Percentiles rank a stretch among this genome's conserved stretches.
Conservation (phyloP, 2,329 filamentous ascomycete species). For the Trichoderma koningiopsis region DNA sequence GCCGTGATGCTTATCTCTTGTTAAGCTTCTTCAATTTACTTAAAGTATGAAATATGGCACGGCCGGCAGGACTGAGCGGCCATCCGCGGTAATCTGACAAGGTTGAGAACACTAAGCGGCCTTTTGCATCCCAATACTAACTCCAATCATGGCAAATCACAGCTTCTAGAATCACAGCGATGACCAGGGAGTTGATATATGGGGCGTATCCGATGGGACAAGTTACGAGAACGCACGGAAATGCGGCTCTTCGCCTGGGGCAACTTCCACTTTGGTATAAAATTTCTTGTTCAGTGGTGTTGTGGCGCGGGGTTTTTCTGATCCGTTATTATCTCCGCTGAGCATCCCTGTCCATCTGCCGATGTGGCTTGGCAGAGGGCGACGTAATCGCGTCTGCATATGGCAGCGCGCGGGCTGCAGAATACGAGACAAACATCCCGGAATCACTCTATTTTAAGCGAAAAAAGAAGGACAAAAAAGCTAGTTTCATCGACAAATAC, state of each 20-base stretch:
- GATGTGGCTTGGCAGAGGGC: neutral
- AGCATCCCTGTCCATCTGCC: neutral
- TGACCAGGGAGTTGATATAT: neutral
- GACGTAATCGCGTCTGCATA: neutral
- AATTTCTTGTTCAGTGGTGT: neutral
- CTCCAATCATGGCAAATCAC: neutral
- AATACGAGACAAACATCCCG: conserved; percentile 9
- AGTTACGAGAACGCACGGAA: neutral
- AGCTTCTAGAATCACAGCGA: neutral
- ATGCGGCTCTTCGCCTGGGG: neutral
- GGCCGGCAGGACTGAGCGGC: neutral
- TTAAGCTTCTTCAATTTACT: neutral
- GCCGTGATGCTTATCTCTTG: neutral
- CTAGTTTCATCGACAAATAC: neutral
- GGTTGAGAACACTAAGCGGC: neutral
- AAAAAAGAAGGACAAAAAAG: neutral
- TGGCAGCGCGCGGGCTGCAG: conserved; percentile 13
- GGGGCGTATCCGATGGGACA: neutral
- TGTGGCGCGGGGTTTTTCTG: neutral
- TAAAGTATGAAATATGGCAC: neutral
- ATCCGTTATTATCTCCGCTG: neutral
- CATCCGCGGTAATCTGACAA: neutral
- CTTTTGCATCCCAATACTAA: neutral
- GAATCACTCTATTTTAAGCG: conserved; percentile 3
- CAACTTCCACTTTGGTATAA: neutral